Conservation (phyloP, 768 basidiomycete species). For the Leccinum olivaceopallidum region DNA sequence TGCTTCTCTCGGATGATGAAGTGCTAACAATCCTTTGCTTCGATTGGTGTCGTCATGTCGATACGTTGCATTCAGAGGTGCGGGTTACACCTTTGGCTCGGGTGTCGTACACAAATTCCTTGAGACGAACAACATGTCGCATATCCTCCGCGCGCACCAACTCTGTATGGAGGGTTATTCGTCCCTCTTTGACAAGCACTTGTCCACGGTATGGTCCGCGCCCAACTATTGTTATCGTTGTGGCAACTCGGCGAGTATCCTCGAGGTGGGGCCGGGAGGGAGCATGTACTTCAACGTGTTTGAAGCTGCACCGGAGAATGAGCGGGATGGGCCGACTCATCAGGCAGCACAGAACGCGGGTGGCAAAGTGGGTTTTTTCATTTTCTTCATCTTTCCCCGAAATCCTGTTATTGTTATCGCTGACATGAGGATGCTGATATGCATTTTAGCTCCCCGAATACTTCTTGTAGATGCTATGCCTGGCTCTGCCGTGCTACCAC, state of each 20-base stretch:
- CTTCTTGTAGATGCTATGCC: conserved; percentile 48
- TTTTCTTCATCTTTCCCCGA: background rate
- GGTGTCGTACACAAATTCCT: conserved; percentile 98
- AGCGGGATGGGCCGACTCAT: conserved; percentile 83
- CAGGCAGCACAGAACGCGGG: conserved; percentile 71
- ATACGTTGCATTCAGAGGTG: conserved; percentile 60
- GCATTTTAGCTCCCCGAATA: conserved; percentile 73
- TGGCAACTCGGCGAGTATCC: conserved; percentile 94
- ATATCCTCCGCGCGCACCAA: conserved; percentile 97
- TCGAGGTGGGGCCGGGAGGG: conserved; percentile 91
- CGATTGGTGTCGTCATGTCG: conserved; percentile 6
- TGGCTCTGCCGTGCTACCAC: background rate
- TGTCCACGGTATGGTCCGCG: conserved; percentile 98
- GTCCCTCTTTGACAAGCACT: conserved; percentile 94
- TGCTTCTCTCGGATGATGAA: conserved; percentile 11
- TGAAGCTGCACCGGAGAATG: conserved; percentile 98
- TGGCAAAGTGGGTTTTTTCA: conserved; percentile 58
- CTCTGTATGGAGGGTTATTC: conserved; percentile 99
- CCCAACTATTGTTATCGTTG: conserved; percentile 99
- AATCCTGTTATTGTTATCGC: background rate
- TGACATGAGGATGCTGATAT: conserved; percentile 4
- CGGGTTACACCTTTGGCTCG: conserved; percentile 98
- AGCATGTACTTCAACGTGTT: conserved; percentile 96
- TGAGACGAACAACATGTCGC: conserved; percentile 93
- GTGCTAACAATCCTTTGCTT: conserved; percentile 8